Conservation (phyloP, 2,329 filamentous ascomycete species). For the Hypoxylon sp. region DNA sequence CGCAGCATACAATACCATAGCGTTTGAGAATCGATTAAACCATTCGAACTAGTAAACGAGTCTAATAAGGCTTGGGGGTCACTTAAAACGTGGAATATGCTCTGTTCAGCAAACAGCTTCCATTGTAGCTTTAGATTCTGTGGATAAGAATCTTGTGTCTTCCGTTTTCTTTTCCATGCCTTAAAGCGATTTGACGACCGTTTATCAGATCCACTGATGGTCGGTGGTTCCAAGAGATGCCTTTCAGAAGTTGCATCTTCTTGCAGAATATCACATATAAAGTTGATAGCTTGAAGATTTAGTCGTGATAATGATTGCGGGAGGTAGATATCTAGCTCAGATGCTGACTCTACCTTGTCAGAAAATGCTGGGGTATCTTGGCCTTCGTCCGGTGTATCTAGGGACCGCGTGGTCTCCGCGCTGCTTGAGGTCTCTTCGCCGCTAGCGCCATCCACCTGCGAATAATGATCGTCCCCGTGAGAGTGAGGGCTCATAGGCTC, state of each 20-base stretch:
- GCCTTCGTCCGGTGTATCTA: slow-evolving; percentile 44
- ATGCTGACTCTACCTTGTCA: slow-evolving; percentile 38
- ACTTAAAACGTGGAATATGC: slow-evolving; percentile 74
- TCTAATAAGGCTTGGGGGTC: slow-evolving; percentile 68
- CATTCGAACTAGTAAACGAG: slow-evolving; percentile 70
- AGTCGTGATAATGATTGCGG: slow-evolving; percentile 72
- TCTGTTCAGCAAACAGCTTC: slow-evolving; percentile 74
- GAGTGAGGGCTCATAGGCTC: slow-evolving; percentile 32
- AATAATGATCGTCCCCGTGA: slow-evolving; percentile 33
- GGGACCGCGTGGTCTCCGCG: slow-evolving; percentile 39
- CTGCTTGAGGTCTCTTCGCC: slow-evolving; percentile 48
- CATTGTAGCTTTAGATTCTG: slow-evolving; percentile 63
- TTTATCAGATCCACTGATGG: slow-evolving; percentile 53
- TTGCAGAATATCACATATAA: slow-evolving; percentile 73
- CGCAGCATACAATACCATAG: slow-evolving; percentile 75
- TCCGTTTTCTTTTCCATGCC: slow-evolving; percentile 56
- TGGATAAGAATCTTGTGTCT: slow-evolving; percentile 47
- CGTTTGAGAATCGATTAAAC: slow-evolving; percentile 72
- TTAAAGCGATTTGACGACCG: slow-evolving; percentile 51
- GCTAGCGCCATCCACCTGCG: slow-evolving; percentile 45
- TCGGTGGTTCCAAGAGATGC: slow-evolving; percentile 62
- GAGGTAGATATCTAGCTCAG: slow-evolving; percentile 57
- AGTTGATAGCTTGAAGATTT: slow-evolving; percentile 69
- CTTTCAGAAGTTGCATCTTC: slow-evolving; percentile 69
- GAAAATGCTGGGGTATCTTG: slow-evolving; percentile 37